Percentiles rank a stretch among this genome's conserved stretches.
Conservation (phyloP, 2,329 filamentous ascomycete genomes). For the Didymella lethalis region DNA sequence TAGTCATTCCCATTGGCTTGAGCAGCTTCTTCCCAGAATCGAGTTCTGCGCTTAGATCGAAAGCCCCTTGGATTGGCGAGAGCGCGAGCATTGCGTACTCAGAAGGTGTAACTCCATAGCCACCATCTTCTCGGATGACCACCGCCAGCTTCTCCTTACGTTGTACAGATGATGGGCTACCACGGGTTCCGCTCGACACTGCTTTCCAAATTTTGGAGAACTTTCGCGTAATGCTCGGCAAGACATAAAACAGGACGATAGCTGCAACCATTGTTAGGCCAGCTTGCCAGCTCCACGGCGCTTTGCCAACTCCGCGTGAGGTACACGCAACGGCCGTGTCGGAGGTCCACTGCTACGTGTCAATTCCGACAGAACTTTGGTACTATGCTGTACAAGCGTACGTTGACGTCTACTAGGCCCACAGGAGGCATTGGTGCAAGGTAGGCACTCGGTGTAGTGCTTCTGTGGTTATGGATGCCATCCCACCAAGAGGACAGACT, state of each 20-base stretch:
- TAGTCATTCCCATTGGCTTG: not conserved
- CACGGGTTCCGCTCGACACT: not conserved
- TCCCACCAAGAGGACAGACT: conserved; percentile 5
- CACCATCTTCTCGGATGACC: not conserved
- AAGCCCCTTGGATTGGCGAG: not conserved
- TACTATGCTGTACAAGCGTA: not conserved
- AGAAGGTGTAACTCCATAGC: too few species aligned
- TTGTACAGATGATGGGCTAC: not conserved
- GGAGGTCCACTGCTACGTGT: not conserved
- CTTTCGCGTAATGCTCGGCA: too few species aligned
- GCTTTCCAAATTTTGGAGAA: too few species aligned
- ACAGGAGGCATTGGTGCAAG: not conserved
- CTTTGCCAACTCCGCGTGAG: not conserved
- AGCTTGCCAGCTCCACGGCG: not conserved
- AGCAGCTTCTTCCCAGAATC: not conserved
- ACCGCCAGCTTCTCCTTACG: not conserved
- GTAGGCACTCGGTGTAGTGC: not conserved
- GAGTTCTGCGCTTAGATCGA: not conserved
- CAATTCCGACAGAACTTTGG: not conserved
- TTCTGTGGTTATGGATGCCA: not conserved
- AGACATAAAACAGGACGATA: not conserved
- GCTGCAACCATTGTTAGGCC: not conserved
- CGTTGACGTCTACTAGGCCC: not conserved
- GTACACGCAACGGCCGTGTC: not conserved
- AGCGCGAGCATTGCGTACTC: not conserved